Conservation (phyloP, 2,329 filamentous ascomycete genomes). For the Cylindrodendrum hubeiense region DNA sequence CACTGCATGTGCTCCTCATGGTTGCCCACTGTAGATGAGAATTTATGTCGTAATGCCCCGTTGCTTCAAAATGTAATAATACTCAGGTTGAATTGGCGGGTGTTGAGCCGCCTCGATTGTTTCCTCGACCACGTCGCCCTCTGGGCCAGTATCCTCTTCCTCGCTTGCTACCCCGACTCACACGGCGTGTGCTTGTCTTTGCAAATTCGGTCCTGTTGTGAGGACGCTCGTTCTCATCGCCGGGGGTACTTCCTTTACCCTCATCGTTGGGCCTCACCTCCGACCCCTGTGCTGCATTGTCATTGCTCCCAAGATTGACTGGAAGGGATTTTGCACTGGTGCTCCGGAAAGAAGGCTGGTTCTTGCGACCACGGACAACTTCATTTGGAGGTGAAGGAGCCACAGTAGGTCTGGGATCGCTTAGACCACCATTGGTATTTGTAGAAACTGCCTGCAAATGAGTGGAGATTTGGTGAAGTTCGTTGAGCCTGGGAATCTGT, state of each 20-base stretch:
- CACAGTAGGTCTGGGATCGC: neutral
- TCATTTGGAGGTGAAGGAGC: neutral
- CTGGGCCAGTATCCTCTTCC: conserved; percentile 43
- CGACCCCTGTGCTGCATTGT: conserved; percentile 1
- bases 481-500: conserved; percentile 43
- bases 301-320: neutral
- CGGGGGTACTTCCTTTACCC: neutral
- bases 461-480: conserved; percentile 23
- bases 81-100: conserved; percentile 16
- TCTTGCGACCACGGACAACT: conserved; percentile 1
- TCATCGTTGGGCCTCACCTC: neutral
- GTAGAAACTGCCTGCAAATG: neutral
- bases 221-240: conserved; percentile 29
- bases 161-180: conserved; percentile 41
- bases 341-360: neutral
- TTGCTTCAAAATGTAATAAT: conserved; percentile 6
- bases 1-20: neutral
- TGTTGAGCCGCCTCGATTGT: conserved; percentile 23
- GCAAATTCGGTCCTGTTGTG: conserved; percentile 9
- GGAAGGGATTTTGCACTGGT: conserved; percentile 7
- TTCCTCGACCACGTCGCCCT: conserved; percentile 44
- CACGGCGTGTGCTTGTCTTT: conserved; percentile 25
- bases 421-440: neutral
- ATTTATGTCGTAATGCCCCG: neutral
- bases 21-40: conserved; percentile 6